Percentiles rank a stretch among this genome's conserved stretches.
These are phyloP conservation scores for Venturia pyrina DNA, from an alignment of 2,329 filamentous ascomycete species.

Conservation along the genomic window DNA sequence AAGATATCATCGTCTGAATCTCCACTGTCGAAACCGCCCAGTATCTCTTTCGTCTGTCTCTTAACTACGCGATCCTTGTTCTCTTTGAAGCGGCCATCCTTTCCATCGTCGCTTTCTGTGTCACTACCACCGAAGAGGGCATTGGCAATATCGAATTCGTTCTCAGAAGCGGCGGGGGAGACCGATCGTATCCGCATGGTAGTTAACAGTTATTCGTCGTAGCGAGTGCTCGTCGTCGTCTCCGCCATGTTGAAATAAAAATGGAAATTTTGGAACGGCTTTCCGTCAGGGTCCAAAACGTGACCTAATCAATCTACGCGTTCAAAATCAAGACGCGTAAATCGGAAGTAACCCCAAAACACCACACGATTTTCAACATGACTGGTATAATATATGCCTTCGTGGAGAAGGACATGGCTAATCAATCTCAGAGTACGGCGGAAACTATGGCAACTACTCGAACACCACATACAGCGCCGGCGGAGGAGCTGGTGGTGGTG, in stretches of 20 bases:
- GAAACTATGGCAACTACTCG: conserved; percentile 37
- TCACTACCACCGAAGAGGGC: conserved; percentile 59
- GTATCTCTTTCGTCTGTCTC: background rate
- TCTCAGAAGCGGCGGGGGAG: conserved; percentile 80
- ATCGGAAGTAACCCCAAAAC: background rate
- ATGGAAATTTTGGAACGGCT: conserved; percentile 1
- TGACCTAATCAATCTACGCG: background rate
- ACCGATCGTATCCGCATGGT: conserved; percentile 61
- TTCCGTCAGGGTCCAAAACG: background rate
- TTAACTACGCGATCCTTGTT: background rate
- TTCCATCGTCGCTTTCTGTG: conserved; percentile 29
- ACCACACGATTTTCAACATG: background rate
- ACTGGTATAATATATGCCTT: background rate
- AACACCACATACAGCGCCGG: conserved; percentile 47
- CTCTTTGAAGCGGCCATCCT: background rate
- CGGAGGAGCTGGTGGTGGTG: conserved; percentile 46
- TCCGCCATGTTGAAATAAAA: background rate
- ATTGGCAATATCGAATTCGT: conserved; percentile 80
- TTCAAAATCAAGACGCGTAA: background rate
- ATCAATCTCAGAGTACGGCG: conserved; percentile 1
- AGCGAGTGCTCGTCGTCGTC: background rate
- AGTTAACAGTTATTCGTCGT: background rate
- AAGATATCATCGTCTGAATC: conserved; percentile 59
- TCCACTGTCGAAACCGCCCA: conserved; percentile 44
- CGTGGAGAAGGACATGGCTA: background rate